These are phyloP conservation scores for Mychonastes homosphaera DNA, from an alignment of 139 green algal species.

Conservation along the genomic window DNA sequence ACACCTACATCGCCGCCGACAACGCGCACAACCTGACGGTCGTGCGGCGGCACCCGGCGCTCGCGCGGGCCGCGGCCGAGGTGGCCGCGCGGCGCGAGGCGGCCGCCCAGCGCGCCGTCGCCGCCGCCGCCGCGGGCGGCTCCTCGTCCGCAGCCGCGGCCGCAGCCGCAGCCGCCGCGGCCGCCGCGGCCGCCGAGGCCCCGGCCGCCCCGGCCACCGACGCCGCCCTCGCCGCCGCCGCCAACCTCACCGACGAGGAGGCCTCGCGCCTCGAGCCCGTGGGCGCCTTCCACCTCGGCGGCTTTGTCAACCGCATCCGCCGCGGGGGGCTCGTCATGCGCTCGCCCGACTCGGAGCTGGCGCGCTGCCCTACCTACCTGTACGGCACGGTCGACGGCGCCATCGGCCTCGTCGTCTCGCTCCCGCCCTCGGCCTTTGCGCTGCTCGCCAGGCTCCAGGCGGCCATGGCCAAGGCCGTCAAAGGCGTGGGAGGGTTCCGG, in stretches of 20 bases:
- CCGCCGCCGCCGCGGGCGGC: no score
- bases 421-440: conserved; percentile 58
- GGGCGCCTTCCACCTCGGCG: conserved; percentile 82
- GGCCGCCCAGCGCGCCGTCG: no score
- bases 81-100: no score
- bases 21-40: conserved; percentile 82
- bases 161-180: no score
- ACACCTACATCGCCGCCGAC: conserved; percentile 70
- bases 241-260: conserved; percentile 86
- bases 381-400: conserved; percentile 82
- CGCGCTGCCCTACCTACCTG: conserved; percentile 63
- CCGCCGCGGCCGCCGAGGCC: no score
- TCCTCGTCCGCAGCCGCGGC: no score
- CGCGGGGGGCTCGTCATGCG: conserved; percentile 91
- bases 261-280: conserved; percentile 65
- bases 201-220: no score
- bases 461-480: conserved; percentile 38
- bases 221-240: no score
- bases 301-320: conserved; percentile 86
- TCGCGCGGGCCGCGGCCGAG: no score
- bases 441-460: conserved; percentile 65
- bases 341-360: conserved; percentile 64
- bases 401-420: conserved; percentile 78
- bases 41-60: no score
- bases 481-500: conserved; percentile 77